Conservation (phyloP, 352 stramenopile genomes). For the Phytopythium kandeliae region DNA sequence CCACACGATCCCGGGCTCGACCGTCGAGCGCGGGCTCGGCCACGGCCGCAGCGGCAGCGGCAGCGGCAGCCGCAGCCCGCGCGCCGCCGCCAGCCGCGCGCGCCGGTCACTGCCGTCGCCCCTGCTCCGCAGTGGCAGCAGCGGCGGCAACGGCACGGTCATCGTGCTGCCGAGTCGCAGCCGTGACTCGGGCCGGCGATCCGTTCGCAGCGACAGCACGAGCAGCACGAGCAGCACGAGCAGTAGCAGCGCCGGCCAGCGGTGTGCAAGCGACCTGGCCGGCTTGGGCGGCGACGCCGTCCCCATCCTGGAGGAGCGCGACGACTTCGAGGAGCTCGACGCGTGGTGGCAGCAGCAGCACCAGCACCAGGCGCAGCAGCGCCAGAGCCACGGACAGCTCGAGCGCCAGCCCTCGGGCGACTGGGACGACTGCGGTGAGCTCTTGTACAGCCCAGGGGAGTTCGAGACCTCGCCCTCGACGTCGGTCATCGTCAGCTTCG, state of each 20-base stretch:
- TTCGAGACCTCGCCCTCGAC: neutral
- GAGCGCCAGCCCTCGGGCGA: neutral
- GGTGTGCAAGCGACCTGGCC: neutral
- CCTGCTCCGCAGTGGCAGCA: neutral
- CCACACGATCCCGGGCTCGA: slow-evolving; percentile 2
- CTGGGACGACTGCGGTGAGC: slow-evolving; percentile 4
- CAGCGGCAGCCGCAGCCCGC: neutral
- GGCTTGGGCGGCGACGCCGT: neutral
- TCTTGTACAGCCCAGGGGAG: slow-evolving; percentile 5
- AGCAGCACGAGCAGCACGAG: slow-evolving; percentile 5
- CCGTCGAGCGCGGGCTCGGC: neutral
- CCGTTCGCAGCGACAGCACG: slow-evolving; percentile 3
- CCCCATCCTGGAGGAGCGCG: slow-evolving; percentile 11
- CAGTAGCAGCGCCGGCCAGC: neutral
- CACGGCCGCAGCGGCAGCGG: no score
- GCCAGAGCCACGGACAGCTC: neutral
- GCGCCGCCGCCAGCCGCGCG: neutral
- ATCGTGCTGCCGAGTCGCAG: slow-evolving; percentile 1
- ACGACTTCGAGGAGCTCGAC: slow-evolving; percentile 9
- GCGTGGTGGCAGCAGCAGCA: slow-evolving; percentile 4
- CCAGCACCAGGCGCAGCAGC: neutral
- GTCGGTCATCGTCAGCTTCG: slow-evolving; percentile 7
- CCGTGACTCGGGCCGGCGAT: neutral
- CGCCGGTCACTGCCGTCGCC: slow-evolving; percentile 3
- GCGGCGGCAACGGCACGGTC: slow-evolving; percentile 4